phyloP scores from a whole-genome alignment of 2,329 filamentous ascomycete genomes.

The Fusarium musae region DNA sequence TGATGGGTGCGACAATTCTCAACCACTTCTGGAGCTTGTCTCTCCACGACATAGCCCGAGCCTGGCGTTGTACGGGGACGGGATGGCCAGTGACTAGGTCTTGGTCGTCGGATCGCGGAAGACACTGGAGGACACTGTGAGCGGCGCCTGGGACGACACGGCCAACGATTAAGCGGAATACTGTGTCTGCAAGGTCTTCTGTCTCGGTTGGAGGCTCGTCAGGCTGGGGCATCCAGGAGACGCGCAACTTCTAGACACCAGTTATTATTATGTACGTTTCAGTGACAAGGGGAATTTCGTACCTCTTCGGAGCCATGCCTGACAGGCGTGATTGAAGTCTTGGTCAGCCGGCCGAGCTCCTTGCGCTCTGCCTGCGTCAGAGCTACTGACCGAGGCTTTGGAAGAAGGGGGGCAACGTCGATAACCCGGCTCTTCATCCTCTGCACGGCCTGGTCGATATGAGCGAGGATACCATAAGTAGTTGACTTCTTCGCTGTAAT shows the following conservation, averaged over 20 bases:
- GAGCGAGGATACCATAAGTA: slow-evolving; percentile 49
- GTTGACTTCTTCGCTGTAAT: slow-evolving; percentile 48
- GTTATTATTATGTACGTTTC: slow-evolving; percentile 13
- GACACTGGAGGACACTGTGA: slow-evolving; percentile 31
- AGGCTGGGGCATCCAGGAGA: slow-evolving; percentile 57
- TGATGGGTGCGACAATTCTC: slow-evolving; percentile 42
- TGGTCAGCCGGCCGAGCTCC: slow-evolving; percentile 49
- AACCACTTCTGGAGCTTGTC: slow-evolving; percentile 49
- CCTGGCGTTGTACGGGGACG: slow-evolving; percentile 46
- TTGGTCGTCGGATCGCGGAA: slow-evolving; percentile 26
- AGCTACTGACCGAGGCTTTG: slow-evolving; percentile 4
- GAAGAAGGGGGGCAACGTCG: slow-evolving; percentile 36
- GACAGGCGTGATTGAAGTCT: slow-evolving; percentile 44
- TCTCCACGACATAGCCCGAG: slow-evolving; percentile 49
- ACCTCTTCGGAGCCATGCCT: slow-evolving; percentile 32
- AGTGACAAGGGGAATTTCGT: neutral
- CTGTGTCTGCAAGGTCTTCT: slow-evolving; percentile 57
- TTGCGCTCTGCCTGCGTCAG: slow-evolving; percentile 40
- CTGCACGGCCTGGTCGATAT: slow-evolving; percentile 48
- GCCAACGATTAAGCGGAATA: slow-evolving; percentile 57
- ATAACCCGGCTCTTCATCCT: slow-evolving; percentile 44
- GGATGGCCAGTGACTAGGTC: slow-evolving; percentile 20
- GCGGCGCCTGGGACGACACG: slow-evolving; percentile 3
- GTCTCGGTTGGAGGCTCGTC: slow-evolving; percentile 32
- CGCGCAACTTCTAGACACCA: slow-evolving; percentile 43